These are phyloP conservation scores for Ploettnerulaceae sp. DNA, from an alignment of 2,329 filamentous ascomycete genomes.

Conservation along the genomic window DNA sequence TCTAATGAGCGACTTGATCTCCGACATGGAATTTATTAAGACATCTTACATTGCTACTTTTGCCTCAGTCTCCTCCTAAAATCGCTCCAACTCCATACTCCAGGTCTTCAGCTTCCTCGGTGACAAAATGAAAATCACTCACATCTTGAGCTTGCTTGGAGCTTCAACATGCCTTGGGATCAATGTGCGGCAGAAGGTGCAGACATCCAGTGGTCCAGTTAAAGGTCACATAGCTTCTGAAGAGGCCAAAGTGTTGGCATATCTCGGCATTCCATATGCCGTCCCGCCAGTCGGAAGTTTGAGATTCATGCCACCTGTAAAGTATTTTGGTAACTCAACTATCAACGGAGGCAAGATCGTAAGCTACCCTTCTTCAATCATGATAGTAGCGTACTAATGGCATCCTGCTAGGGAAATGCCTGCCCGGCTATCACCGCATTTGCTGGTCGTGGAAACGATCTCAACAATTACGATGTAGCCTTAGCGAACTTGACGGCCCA, in stretches of 20 bases:
- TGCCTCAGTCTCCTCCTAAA: too few species aligned
- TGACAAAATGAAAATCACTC: too few species aligned
- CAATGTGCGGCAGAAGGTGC: too few species aligned
- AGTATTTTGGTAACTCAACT: background rate
- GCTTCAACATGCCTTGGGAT: too few species aligned
- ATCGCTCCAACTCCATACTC: too few species aligned
- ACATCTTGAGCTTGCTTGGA: too few species aligned
- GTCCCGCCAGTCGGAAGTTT: background rate
- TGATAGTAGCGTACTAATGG: background rate
- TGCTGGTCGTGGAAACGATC: background rate
- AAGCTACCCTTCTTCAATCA: background rate
- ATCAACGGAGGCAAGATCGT: constrained; percentile 8
- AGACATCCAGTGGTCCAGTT: too few species aligned
- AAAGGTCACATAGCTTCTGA: background rate
- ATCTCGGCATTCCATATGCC: constrained; percentile 3
- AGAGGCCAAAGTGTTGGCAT: background rate
- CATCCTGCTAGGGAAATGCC: constrained; percentile 1
- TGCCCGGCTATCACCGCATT: constrained; percentile 5
- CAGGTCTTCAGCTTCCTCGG: too few species aligned
- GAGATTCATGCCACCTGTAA: constrained; percentile 1
- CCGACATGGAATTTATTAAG: too few species aligned
- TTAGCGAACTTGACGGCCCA: constrained; percentile 1
- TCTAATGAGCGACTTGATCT: too few species aligned
- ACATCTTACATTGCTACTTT: too few species aligned
- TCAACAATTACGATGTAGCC: background rate